Evolutionary conservation across 208 protist genomes (phyloP).

Genomic region (Trypanosoma platydactyli): DNA sequence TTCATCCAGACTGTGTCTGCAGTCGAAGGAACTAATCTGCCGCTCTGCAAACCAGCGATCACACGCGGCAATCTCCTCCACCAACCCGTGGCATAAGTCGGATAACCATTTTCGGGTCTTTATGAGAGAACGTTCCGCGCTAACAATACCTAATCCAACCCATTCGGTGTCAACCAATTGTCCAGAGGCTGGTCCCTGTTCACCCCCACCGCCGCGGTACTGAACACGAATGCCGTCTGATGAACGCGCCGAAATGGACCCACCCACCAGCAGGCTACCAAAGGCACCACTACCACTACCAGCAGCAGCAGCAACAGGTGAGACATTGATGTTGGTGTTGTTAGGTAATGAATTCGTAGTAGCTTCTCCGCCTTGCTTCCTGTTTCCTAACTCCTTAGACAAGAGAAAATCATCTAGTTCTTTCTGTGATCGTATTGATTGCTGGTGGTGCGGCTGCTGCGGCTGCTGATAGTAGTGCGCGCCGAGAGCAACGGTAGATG

Average conservation of each 20-base stretch:
- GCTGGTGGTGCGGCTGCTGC: constrained; percentile 15
- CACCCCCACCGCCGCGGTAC: constrained; percentile 18
- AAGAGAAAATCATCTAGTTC: constrained; percentile 47
- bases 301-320: background rate
- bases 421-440: constrained; percentile 40
- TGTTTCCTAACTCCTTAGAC: constrained; percentile 14
- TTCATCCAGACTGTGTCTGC: constrained; percentile 62
- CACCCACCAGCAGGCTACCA: constrained; percentile 10
- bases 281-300: constrained; percentile 5
- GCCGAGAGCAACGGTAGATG: background rate
- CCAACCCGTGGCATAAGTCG: constrained; percentile 47
- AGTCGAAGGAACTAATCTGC: constrained; percentile 57
- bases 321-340: background rate
- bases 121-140: constrained; percentile 46
- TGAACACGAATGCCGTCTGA: constrained; percentile 35
- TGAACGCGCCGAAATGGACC: background rate
- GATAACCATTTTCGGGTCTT: constrained; percentile 63
- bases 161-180: constrained; percentile 39
- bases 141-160: constrained; percentile 45
- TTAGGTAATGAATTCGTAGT: constrained; percentile 1
- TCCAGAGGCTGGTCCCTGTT: constrained; percentile 8
- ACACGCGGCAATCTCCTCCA: constrained; percentile 60
- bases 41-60: constrained; percentile 59
- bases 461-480: background rate
- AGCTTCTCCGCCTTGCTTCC: constrained; percentile 2